These are phyloP conservation scores for Torulaspora gathmanii DNA, from an alignment of 805 yeast genomes.

Conservation along the genomic window DNA sequence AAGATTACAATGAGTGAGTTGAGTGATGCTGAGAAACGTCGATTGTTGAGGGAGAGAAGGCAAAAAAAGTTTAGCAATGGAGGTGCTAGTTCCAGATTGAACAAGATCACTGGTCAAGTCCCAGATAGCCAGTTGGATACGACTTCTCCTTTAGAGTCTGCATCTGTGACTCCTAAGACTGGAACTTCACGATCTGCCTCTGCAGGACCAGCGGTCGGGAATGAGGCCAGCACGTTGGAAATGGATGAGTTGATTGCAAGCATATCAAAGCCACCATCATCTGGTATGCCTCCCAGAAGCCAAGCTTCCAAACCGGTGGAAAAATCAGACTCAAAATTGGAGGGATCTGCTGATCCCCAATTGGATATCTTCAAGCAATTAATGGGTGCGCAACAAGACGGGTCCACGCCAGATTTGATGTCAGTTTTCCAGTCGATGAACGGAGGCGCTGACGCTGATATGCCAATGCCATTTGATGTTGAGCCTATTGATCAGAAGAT, in stretches of 20 bases:
- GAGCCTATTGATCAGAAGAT: slow-evolving; percentile 26
- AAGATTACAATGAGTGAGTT: slow-evolving; percentile 10
- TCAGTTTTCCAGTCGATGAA: slow-evolving; percentile 10
- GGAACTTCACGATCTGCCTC: slow-evolving; percentile 1
- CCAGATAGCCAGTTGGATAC: slow-evolving; percentile 37
- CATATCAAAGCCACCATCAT: slow-evolving; percentile 11
- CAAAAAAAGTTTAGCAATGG: slow-evolving; percentile 58
- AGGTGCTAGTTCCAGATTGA: slow-evolving; percentile 50
- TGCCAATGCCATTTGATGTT: slow-evolving; percentile 7
- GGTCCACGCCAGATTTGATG: slow-evolving; percentile 9
- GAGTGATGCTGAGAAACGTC: slow-evolving; percentile 55
- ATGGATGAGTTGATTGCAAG: slow-evolving; percentile 22
- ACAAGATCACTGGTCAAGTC: slow-evolving; percentile 42
- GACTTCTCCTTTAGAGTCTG: slow-evolving; percentile 33
- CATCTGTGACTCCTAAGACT: slow-evolving; percentile 2
- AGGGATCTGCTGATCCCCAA: slow-evolving; percentile 16
- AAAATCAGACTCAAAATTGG: background rate
- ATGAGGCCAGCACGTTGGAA: slow-evolving; percentile 12
- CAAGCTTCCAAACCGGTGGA: background rate
- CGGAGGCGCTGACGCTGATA: slow-evolving; percentile 6
- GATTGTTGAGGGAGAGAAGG: slow-evolving; percentile 56
- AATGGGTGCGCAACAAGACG: slow-evolving; percentile 23
- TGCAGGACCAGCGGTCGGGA: slow-evolving; percentile 3
- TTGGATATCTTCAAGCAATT: slow-evolving; percentile 29
- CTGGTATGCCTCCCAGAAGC: slow-evolving; percentile 3